Base-by-base conservation (phyloP, 495 filamentous ascomycete genomes). In the Cairneyella variabilis region DNA sequence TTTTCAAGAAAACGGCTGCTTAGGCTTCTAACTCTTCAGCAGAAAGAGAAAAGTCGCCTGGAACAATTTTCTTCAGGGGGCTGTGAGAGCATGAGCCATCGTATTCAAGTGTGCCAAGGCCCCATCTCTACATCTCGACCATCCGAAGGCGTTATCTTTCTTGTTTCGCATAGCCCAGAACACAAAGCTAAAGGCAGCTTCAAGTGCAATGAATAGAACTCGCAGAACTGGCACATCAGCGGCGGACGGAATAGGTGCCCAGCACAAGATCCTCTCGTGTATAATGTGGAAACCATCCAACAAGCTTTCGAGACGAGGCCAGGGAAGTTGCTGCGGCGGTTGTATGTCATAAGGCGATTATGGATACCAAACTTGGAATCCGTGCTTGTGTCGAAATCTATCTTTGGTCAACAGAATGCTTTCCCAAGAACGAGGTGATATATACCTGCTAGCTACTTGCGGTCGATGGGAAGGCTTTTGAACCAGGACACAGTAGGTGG, bases 371-470 rank as follows among this genome's bases (percentile, higher is more conserved):
- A 3, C 2, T 2, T 34, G 1, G 7, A 16, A 18, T 14, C 7
- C 8, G 51, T 51, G 9, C 25, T 34, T 27, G 44, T 54, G 1
- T 51, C 56, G 28, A 59, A 54, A 22, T 59, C 50, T 0, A 59
- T 10, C 32, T 16, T 11, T 1, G 56, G 34, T 1, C 18, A 5
- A 22, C 18, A 28, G 11, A n/a, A 37, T 2, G 1, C 2, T 22
- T 59, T 59, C 25, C 51, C 39, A 18, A 55, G 51, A 11, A 55
- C 36, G 3, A 59, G 26, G 3, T 27, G 22, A 49, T 54, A 59
- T 1, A 59, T 26, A 1, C 36, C 56, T 51, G 51, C 54, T 2
- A 9, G 9, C 0, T 43, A 21, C 10, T 3, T 12, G 16, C 3
- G 9, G 18, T 47, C 38, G 9, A 38, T 23, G 20, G 50, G 50